Evolutionary conservation across 2,329 filamentous ascomycete species (phyloP).

Genomic region (Colletotrichum simmondsii): DNA sequence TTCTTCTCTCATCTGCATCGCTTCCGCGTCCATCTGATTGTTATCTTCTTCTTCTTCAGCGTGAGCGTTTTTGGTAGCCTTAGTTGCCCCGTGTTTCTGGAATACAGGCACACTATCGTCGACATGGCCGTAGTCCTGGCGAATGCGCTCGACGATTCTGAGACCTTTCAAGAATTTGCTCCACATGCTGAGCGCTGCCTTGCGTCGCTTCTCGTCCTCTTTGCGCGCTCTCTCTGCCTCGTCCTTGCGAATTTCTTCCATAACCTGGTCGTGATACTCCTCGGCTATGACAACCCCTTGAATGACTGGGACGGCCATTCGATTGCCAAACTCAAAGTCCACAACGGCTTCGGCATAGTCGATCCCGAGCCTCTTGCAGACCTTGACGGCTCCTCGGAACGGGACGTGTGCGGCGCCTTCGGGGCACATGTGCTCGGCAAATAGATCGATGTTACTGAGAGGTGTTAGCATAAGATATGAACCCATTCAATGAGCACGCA

Average conservation of each 20-base stretch:
- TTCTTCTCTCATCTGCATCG: conserved; percentile 50
- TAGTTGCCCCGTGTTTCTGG: conserved; percentile 53
- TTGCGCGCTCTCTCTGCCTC: conserved; percentile 80
- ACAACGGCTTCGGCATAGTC: conserved; percentile 95
- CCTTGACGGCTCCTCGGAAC: conserved; percentile 77
- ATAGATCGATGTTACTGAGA: conserved; percentile 86
- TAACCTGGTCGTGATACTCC: conserved; percentile 79
- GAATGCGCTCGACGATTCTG: conserved; percentile 82
- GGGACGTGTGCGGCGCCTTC: conserved; percentile 82
- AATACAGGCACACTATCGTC: conserved; percentile 64
- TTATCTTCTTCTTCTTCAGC: background rate
- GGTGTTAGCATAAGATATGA: background rate
- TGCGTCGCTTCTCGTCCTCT: conserved; percentile 85
- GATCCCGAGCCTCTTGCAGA: conserved; percentile 86
- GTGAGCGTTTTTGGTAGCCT: background rate
- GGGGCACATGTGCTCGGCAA: conserved; percentile 44
- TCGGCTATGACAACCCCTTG: conserved; percentile 89
- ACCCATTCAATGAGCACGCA: background rate
- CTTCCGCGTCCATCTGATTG: conserved; percentile 34
- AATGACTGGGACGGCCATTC: conserved; percentile 92
- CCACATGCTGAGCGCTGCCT: conserved; percentile 81
- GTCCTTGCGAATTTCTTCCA: conserved; percentile 83
- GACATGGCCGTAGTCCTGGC: conserved; percentile 78
- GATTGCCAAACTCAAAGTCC: conserved; percentile 95
- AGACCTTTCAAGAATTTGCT: conserved; percentile 87